phyloP scores from a whole-genome alignment of 2,329 filamentous ascomycete genomes.

The Neonectria punicea region DNA sequence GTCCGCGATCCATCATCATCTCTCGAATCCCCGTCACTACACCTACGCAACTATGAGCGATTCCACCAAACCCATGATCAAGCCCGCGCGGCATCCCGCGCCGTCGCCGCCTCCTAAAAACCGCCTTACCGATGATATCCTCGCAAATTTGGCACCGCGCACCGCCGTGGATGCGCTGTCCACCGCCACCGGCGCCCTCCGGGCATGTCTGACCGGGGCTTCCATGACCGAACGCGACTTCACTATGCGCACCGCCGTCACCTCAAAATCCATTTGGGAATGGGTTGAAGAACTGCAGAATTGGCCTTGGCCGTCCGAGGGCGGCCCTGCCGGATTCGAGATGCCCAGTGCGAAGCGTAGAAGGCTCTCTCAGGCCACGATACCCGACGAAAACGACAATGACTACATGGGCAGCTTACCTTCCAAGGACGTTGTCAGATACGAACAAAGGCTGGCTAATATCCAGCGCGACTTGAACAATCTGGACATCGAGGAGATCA shows the following conservation, averaged over 20 bases:
- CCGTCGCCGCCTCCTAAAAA: slow-evolving; percentile 58
- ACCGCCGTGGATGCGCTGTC: slow-evolving; percentile 70
- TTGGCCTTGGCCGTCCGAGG: slow-evolving; percentile 66
- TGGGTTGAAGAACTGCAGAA: slow-evolving; percentile 78
- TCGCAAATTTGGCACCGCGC: slow-evolving; percentile 69
- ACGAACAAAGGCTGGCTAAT: slow-evolving; percentile 78
- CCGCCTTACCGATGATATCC: slow-evolving; percentile 65
- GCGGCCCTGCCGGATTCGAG: slow-evolving; percentile 65
- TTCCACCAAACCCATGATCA: slow-evolving; percentile 43
- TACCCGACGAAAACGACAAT: slow-evolving; percentile 38
- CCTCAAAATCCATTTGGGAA: slow-evolving; percentile 75
- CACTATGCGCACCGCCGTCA: slow-evolving; percentile 74
- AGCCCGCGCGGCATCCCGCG: slow-evolving; percentile 48
- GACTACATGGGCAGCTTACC: slow-evolving; percentile 78
- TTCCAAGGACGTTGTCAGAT: slow-evolving; percentile 69
- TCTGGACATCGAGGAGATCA: slow-evolving; percentile 86
- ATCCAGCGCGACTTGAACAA: slow-evolving; percentile 76
- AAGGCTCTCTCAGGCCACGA: slow-evolving; percentile 47
- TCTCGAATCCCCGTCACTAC: slow-evolving; percentile 32
- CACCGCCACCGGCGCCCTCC: slow-evolving; percentile 62
- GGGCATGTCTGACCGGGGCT: slow-evolving; percentile 69
- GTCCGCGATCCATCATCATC: slow-evolving; percentile 34
- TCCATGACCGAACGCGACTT: slow-evolving; percentile 76
- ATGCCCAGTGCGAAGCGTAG: slow-evolving; percentile 55
- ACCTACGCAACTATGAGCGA: slow-evolving; percentile 48